Base-by-base conservation (phyloP, 2,329 filamentous ascomycete genomes). In the Diaporthe caulivora region DNA sequence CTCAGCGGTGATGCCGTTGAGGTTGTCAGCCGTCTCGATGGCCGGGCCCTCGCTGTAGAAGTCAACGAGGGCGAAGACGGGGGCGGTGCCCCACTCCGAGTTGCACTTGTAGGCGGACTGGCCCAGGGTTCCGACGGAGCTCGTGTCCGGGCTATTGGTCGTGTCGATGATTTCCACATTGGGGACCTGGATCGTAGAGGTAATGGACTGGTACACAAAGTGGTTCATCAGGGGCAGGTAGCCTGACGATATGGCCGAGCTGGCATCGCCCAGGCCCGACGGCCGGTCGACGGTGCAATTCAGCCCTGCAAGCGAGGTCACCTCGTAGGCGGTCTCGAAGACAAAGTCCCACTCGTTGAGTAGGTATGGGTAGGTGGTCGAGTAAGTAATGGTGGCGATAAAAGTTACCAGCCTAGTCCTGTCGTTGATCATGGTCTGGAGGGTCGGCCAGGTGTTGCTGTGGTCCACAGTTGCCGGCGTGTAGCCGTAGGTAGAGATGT, bases 211-310 rank as follows among this genome's bases (percentile, higher is more conserved):
- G 84, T 95, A 92, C 70, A 93, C 87, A 85, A 97, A 96, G 84
- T 97, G 94, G 86, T 97, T 97, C 85, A 94, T 87, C 13, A 97
- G 85, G 34, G 93, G 90, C 80, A 97, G 87, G 77, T 90, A 87
- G 77, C 89, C 89, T 1, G 86, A 86, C 0, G 85, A 79, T 34
- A 93, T 79, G 1, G 92, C 93, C 1, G 85, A 78, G 21, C 87
- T 78, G 64, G 87, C 87, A 4, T 84, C 80, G 29, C 82, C 80
- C 44, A 91, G 83, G 8, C 82, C 81, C 0, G 87, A 82, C 0
- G 94, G 94, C 0, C 94, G 90, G 79, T 93, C 86, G 5, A 94
- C 87, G 0, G 86, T 88, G 86, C 94, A 97, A 81, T 91, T 92
- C 86, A 95, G 97, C 80, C 90, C 90, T 1, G 85, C 83, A 0